Conservation (phyloP, 2,329 filamentous ascomycete genomes). For the Ceratocystiopsis sp. region DNA sequence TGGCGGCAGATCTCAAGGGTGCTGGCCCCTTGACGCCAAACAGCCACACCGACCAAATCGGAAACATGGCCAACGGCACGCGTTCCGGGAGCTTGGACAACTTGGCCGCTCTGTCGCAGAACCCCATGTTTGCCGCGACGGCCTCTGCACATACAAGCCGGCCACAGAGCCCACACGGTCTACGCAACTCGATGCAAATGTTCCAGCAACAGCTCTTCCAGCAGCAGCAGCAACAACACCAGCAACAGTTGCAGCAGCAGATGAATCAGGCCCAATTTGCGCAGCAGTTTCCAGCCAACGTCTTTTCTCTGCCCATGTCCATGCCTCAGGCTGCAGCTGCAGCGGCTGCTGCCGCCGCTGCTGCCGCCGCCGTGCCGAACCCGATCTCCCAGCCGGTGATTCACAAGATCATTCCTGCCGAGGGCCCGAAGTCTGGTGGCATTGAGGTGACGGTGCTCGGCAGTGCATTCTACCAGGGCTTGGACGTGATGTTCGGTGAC, state of each 20-base stretch:
- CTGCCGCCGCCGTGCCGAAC: slow-evolving; percentile 8
- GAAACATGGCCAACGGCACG: slow-evolving; percentile 36
- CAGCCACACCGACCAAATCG: slow-evolving; percentile 40
- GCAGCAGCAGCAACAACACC: slow-evolving; percentile 9
- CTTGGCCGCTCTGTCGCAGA: slow-evolving; percentile 35
- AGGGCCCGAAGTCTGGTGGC: slow-evolving; percentile 68
- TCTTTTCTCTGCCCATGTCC: slow-evolving; percentile 33
- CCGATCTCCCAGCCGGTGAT: slow-evolving; percentile 37
- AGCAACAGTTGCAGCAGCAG: slow-evolving; percentile 16
- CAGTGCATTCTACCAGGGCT: slow-evolving; percentile 55
- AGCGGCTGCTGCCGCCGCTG: no score
- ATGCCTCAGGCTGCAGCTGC: slow-evolving; percentile 12
- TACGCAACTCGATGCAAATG: slow-evolving; percentile 28
- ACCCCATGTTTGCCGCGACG: slow-evolving; percentile 48
- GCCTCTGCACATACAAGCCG: slow-evolving; percentile 59
- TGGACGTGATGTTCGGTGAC: slow-evolving; percentile 73
- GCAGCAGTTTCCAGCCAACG: slow-evolving; percentile 28
- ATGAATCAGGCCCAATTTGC: slow-evolving; percentile 22
- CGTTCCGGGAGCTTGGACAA: slow-evolving; percentile 50
- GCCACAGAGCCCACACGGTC: slow-evolving; percentile 51
- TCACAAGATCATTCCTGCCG: slow-evolving; percentile 66
- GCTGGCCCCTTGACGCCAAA: slow-evolving; percentile 47
- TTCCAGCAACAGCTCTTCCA: slow-evolving; percentile 20
- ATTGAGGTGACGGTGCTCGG: slow-evolving; percentile 78
- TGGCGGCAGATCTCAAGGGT: slow-evolving; percentile 3